Base-by-base conservation (phyloP, 805 yeast species). In the Myxozyma nipponensis region DNA sequence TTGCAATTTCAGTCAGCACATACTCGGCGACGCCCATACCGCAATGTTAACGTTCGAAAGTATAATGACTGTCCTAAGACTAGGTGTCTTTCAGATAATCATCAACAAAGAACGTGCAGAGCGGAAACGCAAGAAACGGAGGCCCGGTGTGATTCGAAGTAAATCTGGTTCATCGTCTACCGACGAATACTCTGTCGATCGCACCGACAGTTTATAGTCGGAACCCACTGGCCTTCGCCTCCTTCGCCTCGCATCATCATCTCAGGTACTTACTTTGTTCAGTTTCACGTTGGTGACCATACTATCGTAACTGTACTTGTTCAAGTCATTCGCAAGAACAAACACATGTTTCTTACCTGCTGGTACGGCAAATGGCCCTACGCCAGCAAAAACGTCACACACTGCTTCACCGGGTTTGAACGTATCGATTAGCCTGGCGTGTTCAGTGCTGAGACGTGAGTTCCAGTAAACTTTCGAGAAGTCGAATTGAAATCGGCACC, bases 401-500 rank as follows among this genome's bases (percentile, higher is more conserved):
- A 95, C 85, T 4, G 88, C 85, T 52, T 84, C 84, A 7, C 84
- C 84, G 3, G 78, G 73, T 38, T 77, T 61, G 61, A 86, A 84
- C 35, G 69, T 63, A 1, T 69, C 65, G 2, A 93, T 83, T 39
- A 93, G 69, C 52, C 98, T 73, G 42, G 82, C 91, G 67, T 93
- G 99, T 63, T 93, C 99, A 0, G 96, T 86, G 59, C 89, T 91
- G 44, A 93, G 73, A 59, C 98, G 77, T 15, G 97, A 87, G 66
- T 93, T 93, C 99, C 99, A 93, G 69, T 95, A 93, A 3, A 95
- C 98, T 64, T 87, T 86, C 51, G 86, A 79, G 66, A 95, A 93
- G 63, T 93, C 96, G 67, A 93, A 91, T 42, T 72, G 77, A 70
- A 93, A 93, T 9, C 72, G 68, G 71, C 99, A 91, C 32, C 86